Percentiles rank a stretch among this genome's conserved stretches.
phyloP scores from a whole-genome alignment of 2,329 filamentous ascomycete species.

The Fusarium pininemorale region DNA sequence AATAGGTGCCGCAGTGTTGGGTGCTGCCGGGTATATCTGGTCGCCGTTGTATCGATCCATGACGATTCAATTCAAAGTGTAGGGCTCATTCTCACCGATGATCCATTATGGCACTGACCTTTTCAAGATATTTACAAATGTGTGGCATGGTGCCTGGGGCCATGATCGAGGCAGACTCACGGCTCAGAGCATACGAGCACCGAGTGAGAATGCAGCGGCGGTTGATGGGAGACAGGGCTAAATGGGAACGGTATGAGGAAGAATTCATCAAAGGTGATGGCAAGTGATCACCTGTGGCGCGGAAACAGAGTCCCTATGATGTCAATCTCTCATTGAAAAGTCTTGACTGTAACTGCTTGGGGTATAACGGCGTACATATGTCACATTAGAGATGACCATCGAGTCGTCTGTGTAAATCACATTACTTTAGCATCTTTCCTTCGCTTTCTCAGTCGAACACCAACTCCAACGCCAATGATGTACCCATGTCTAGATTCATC shows the following conservation, averaged over 20 bases:
- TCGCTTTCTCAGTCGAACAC: slow-evolving; percentile 30
- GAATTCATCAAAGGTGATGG: slow-evolving; percentile 61
- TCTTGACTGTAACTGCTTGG: slow-evolving; percentile 10
- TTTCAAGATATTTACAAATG: slow-evolving; percentile 78
- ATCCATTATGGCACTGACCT: neutral
- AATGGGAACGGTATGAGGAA: slow-evolving; percentile 74
- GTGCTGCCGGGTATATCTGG: slow-evolving; percentile 68
- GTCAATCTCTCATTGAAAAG: neutral
- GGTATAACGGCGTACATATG: slow-evolving; percentile 26
- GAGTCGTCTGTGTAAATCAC: slow-evolving; percentile 36
- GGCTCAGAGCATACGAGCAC: slow-evolving; percentile 73
- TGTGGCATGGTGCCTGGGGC: slow-evolving; percentile 84
- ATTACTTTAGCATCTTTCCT: slow-evolving; percentile 28
- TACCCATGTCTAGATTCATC: neutral
- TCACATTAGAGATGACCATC: slow-evolving; percentile 27
- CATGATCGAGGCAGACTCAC: slow-evolving; percentile 78
- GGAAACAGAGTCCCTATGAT: neutral
- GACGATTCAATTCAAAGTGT: slow-evolving; percentile 83
- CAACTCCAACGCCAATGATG: slow-evolving; percentile 34
- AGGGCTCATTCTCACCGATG: slow-evolving; percentile 46
- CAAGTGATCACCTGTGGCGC: slow-evolving; percentile 36
- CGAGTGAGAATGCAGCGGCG: slow-evolving; percentile 71
- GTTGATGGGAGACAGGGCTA: slow-evolving; percentile 69
- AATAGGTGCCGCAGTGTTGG: slow-evolving; percentile 68
- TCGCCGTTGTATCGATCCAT: slow-evolving; percentile 78